Conservation (phyloP, 2,329 filamentous ascomycete genomes). For the Neofusicoccum cordaticola region DNA sequence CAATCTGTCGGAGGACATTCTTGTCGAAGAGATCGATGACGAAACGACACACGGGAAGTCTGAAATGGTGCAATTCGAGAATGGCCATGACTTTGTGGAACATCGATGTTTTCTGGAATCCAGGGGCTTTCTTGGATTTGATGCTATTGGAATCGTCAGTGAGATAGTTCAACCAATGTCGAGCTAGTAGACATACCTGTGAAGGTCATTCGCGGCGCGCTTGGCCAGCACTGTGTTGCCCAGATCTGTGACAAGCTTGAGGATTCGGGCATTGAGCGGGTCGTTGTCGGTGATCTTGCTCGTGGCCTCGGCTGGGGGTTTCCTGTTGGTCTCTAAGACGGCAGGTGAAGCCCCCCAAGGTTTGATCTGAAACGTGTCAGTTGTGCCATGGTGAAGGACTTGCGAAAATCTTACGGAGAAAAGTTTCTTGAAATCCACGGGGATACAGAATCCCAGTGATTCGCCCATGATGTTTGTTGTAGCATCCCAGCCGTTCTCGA, state of each 20-base stretch:
- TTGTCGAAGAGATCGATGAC: conserved; percentile 94
- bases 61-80: conserved; percentile 85
- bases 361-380: conserved; percentile 30
- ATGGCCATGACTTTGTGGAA: conserved; percentile 84
- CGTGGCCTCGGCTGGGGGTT: conserved; percentile 17
- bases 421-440: conserved; percentile 71
- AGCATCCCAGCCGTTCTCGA: conserved; percentile 88
- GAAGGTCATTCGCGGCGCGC: conserved; percentile 77
- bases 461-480: conserved; percentile 79
- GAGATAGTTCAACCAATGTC: neutral
- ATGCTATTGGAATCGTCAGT: conserved; percentile 51
- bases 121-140: conserved; percentile 69
- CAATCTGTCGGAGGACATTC: conserved; percentile 76
- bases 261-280: conserved; percentile 66
- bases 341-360: conserved; percentile 32
- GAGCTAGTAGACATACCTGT: conserved; percentile 43
- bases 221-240: conserved; percentile 93
- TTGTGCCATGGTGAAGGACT: too few relatives aligned
- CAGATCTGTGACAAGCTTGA: conserved; percentile 82
- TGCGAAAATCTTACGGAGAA: conserved; percentile 57
- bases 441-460: conserved; percentile 84
- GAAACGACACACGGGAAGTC: conserved; percentile 81
- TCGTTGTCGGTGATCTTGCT: conserved; percentile 54
- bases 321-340: conserved; percentile 3
- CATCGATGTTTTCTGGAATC: conserved; percentile 72